These are phyloP conservation scores for Lactarius tabidus DNA, from an alignment of 768 basidiomycete species.

Conservation along the genomic window DNA sequence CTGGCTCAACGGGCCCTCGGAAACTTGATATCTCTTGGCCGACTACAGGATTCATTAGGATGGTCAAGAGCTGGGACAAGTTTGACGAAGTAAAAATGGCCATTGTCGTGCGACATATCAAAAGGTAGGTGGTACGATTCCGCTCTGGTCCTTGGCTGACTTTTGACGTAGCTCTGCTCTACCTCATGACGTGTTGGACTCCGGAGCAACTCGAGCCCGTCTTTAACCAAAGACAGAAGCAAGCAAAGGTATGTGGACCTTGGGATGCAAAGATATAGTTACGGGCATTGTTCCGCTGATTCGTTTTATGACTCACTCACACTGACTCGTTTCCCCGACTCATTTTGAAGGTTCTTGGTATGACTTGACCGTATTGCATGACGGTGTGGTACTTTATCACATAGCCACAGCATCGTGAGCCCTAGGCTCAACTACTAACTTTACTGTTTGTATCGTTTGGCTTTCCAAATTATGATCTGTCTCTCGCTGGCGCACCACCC, in stretches of 20 bases:
- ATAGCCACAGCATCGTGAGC: too few relatives aligned
- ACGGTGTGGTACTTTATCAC: too few relatives aligned
- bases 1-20: conserved; percentile 70
- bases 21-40: conserved; percentile 96
- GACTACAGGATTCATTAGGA: conserved; percentile 89
- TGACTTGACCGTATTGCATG: too few relatives aligned
- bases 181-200: conserved; percentile 79
- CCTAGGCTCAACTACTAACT: too few relatives aligned
- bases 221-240: conserved; percentile 71
- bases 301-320: too few relatives aligned
- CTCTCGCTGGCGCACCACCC: too few relatives aligned
- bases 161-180: conserved; percentile 52
- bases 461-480: too few relatives aligned
- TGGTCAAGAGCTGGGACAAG: conserved; percentile 94
- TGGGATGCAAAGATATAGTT: background rate
- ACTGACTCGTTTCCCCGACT: too few relatives aligned
- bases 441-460: too few relatives aligned
- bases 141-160: conserved; percentile 10
- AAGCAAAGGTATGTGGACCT: conserved; percentile 49
- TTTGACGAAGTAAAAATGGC: conserved; percentile 92
- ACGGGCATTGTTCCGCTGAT: too few relatives aligned
- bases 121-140: conserved; percentile 48
- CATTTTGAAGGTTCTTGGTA: too few relatives aligned
- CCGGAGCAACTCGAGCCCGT: conserved; percentile 62
- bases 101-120: conserved; percentile 89